phyloP scores from a whole-genome alignment of 306 rosid species.

The Castanea sativa region DNA sequence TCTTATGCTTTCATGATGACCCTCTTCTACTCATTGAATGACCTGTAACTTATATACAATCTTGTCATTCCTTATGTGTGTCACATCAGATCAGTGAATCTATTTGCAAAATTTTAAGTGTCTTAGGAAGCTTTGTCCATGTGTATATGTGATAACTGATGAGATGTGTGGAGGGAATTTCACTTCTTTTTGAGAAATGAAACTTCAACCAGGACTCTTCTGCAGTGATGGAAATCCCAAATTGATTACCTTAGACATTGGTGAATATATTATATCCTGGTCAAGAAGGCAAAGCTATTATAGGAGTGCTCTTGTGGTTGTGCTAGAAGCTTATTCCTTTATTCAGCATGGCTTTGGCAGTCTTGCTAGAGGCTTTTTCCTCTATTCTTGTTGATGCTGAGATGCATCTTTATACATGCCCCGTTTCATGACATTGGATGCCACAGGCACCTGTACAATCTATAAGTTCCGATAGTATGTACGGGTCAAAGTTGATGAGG shows the following conservation, averaged over 20 bases:
- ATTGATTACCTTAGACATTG: background rate
- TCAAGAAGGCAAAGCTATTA: background rate
- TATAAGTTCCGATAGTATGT: background rate
- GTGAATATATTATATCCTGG: background rate
- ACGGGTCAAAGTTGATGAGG: background rate
- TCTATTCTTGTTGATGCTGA: background rate
- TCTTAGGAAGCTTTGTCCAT: background rate
- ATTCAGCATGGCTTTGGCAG: background rate
- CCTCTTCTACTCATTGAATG: background rate
- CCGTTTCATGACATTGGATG: background rate
- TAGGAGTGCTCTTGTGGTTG: background rate
- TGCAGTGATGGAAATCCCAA: background rate
- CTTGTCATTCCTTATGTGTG: conserved; percentile 3
- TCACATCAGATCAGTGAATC: background rate
- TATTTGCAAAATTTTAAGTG: background rate
- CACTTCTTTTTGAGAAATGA: background rate
- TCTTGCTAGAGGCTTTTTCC: background rate
- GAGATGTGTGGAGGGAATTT: background rate
- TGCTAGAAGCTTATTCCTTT: background rate
- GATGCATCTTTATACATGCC: background rate
- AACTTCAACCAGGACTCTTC: background rate
- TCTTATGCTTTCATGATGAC: background rate
- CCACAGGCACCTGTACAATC: background rate
- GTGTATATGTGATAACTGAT: background rate
- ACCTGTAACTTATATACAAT: background rate